These are phyloP conservation scores for Pseudogymnoascus sp. DNA, from an alignment of 2,329 filamentous ascomycete species.

Conservation along the genomic window DNA sequence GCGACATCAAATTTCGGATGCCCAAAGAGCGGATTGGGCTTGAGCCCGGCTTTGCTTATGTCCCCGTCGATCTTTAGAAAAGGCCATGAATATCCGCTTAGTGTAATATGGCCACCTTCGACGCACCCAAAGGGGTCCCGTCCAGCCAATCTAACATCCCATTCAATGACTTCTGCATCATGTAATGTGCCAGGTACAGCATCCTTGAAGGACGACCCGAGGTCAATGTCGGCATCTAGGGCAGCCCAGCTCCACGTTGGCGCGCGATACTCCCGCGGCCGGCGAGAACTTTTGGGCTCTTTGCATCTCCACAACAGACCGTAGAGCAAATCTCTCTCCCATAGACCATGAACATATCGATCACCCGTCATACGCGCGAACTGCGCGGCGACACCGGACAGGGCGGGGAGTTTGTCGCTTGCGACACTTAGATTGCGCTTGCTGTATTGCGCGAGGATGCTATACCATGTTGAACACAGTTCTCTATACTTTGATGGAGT, in stretches of 20 bases:
- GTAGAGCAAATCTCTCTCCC: slow-evolving; percentile 12
- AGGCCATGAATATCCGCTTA: not conserved
- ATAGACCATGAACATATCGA: slow-evolving; percentile 15
- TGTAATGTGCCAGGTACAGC: not conserved
- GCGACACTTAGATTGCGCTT: slow-evolving; percentile 1
- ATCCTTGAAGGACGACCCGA: not conserved
- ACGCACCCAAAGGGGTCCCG: not conserved
- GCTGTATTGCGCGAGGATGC: slow-evolving; percentile 11
- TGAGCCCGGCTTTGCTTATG: not conserved
- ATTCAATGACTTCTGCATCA: not conserved
- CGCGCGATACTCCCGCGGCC: not conserved
- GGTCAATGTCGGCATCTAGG: not conserved
- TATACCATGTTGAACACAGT: not conserved
- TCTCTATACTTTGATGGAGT: not conserved
- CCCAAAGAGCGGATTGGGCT: not conserved
- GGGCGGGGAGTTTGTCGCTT: slow-evolving; percentile 13
- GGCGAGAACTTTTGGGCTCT: not conserved
- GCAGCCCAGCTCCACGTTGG: not conserved
- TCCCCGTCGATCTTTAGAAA: not conserved
- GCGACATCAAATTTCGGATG: not conserved
- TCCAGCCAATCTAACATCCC: not conserved
- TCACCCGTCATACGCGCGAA: slow-evolving; percentile 10
- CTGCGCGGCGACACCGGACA: slow-evolving; percentile 14
- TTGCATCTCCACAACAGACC: slow-evolving; percentile 1
- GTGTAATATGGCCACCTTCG: not conserved